Conservation (phyloP, 164 flowering plant genomes). For the Chimonanthus praecox region DNA sequence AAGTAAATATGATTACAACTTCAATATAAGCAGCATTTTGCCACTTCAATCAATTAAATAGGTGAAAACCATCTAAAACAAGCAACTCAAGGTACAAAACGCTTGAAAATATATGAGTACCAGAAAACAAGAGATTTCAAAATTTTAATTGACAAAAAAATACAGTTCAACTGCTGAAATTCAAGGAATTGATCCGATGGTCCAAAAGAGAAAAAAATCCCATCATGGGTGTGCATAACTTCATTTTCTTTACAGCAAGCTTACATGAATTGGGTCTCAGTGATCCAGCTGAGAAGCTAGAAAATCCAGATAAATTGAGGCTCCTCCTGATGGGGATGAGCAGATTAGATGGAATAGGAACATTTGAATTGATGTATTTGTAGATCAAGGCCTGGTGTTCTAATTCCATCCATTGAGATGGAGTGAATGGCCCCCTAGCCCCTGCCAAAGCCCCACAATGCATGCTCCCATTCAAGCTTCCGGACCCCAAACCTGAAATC, state of each 20-base stretch:
- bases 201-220: not conserved
- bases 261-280: constrained; percentile 59
- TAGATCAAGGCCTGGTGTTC: constrained; percentile 91
- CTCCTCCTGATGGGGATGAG: constrained; percentile 68
- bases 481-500: constrained; percentile 42
- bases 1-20: not conserved
- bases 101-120: not conserved
- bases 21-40: not conserved
- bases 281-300: constrained; percentile 40
- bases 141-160: not conserved
- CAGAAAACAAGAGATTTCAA: not conserved
- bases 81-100: not conserved
- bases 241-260: constrained; percentile 10
- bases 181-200: too few relatives aligned
- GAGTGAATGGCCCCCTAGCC: constrained; percentile 72
- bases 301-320: constrained; percentile 47
- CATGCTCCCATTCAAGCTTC: constrained; percentile 35
- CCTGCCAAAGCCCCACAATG: constrained; percentile 46
- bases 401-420: constrained; percentile 88
- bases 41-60: not conserved
- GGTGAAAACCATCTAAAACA: not conserved
- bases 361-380: constrained; percentile 70
- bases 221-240: not conserved
- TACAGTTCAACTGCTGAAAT: not conserved
- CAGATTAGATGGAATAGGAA: constrained; percentile 68